Conservation (phyloP, 192 early-diverging fungal genomes). For the Entomortierella beljakovae region DNA sequence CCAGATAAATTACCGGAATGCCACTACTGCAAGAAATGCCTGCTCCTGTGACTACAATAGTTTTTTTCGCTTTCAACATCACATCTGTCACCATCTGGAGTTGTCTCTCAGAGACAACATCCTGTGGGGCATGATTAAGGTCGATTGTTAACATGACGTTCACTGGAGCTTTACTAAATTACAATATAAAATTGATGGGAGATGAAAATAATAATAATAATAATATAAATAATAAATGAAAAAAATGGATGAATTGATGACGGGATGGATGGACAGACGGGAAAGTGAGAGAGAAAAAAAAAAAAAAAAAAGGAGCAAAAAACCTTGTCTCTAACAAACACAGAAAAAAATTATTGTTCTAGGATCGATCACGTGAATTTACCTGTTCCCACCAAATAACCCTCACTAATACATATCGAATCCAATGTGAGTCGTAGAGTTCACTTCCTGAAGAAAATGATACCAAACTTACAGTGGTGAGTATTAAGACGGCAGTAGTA, state of each 20-base stretch:
- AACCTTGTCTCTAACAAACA: not conserved
- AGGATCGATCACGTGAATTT: not conserved
- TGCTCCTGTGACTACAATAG: constrained; percentile 85
- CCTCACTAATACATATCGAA: no score
- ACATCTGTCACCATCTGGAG: constrained; percentile 36
- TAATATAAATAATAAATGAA: not conserved
- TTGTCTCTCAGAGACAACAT: constrained; percentile 19
- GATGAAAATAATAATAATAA: not conserved
- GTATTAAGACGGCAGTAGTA: no score
- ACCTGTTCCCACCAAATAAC: no score
- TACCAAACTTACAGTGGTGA: no score
- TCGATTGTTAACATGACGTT: constrained; percentile 44
- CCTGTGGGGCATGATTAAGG: constrained; percentile 20
- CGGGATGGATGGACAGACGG: not conserved
- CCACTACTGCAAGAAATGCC: constrained; percentile 91
- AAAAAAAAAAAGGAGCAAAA: not conserved
- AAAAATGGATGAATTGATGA: no score
- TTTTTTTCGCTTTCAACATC: constrained; percentile 61
- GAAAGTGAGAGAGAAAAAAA: not conserved
- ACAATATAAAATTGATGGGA: not conserved
- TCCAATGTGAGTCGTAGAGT: no score
- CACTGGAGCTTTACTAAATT: not conserved
- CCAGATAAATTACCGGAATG: constrained; percentile 73
- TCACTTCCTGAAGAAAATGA: no score
- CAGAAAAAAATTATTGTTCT: not conserved